These are phyloP conservation scores for Trametes elegans DNA, from an alignment of 768 basidiomycete species.

Conservation along the genomic window DNA sequence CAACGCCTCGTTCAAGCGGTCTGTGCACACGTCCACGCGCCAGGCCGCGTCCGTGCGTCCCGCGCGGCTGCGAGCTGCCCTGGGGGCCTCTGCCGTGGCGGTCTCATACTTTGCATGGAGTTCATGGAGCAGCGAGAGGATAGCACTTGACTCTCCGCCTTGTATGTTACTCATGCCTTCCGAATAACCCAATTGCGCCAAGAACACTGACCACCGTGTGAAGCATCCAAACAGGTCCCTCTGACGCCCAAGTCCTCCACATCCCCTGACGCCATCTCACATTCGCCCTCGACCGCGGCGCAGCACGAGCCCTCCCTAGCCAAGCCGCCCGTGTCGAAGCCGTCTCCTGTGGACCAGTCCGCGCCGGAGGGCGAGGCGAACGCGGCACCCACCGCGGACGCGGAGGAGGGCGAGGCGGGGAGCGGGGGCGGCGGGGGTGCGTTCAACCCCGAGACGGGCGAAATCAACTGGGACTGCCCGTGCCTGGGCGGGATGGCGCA, in stretches of 20 bases:
- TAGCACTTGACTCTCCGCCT: constrained; percentile 21
- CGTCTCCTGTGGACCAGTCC: background rate
- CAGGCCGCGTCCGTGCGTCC: constrained; percentile 20
- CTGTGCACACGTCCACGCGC: constrained; percentile 44
- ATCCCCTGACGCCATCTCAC: constrained; percentile 7
- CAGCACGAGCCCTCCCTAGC: constrained; percentile 9
- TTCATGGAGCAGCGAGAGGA: constrained; percentile 20
- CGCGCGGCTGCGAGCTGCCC: constrained; percentile 22
- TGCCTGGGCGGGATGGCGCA: constrained; percentile 99
- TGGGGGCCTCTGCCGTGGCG: constrained; percentile 31
- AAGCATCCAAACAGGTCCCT: constrained; percentile 21
- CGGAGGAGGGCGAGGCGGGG: constrained; percentile 29
- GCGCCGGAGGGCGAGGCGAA: constrained; percentile 7
- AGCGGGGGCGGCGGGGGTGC: constrained; percentile 45
- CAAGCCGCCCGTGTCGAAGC: background rate
- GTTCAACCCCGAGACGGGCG: constrained; percentile 94
- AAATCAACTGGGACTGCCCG: constrained; percentile 99
- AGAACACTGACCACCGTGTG: no score
- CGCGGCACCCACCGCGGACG: constrained; percentile 18
- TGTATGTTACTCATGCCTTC: constrained; percentile 12
- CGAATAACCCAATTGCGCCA: no score
- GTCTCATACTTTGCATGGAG: constrained; percentile 35
- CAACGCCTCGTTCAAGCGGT: constrained; percentile 51
- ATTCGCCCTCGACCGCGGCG: background rate
- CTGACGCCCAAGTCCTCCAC: constrained; percentile 10